phyloP scores from a whole-genome alignment of 75 land plant genomes.

The Picea sitchensis region DNA sequence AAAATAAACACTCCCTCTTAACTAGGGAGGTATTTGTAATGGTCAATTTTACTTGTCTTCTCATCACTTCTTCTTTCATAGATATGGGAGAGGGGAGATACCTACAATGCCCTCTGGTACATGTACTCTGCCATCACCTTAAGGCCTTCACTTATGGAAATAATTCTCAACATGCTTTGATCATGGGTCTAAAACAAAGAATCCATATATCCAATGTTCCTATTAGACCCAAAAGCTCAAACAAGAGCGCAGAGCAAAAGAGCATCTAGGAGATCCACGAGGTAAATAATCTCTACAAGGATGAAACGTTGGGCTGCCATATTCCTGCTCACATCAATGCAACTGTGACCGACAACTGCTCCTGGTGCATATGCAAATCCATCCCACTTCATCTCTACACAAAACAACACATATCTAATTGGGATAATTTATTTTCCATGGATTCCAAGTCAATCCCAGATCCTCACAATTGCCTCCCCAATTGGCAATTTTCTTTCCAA shows the following conservation, averaged over 20 bases:
- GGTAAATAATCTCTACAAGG: conserved; percentile 25
- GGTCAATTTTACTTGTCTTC: too few relatives aligned
- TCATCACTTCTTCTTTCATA: too few relatives aligned
- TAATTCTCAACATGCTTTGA: conserved; percentile 10
- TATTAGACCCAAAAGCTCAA: conserved; percentile 15
- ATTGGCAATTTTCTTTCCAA: too few relatives aligned
- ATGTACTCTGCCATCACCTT: too few relatives aligned
- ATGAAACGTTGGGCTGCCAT: conserved; percentile 33
- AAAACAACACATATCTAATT: too few relatives aligned
- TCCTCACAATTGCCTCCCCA: too few relatives aligned
- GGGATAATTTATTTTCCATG: too few relatives aligned
- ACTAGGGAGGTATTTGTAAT: too few relatives aligned
- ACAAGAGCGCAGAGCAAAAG: conserved; percentile 18
- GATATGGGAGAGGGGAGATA: conserved; percentile 44
- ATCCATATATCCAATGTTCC: conserved; percentile 1
- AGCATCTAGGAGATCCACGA: conserved; percentile 36
- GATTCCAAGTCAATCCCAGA: too few relatives aligned
- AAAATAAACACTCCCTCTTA: too few relatives aligned
- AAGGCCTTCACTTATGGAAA: conserved; percentile 27
- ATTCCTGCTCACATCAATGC: conserved; percentile 38
- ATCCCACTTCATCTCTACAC: conserved; percentile 25
- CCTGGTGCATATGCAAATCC: conserved; percentile 40
- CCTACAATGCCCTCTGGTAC: too few relatives aligned
- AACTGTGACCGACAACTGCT: conserved; percentile 42
- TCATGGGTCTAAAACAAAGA: background rate